Percentiles rank a stretch among this genome's conserved stretches.
Evolutionary conservation across 768 basidiomycete genomes (phyloP).

Genomic region (Calocybe indica): DNA sequence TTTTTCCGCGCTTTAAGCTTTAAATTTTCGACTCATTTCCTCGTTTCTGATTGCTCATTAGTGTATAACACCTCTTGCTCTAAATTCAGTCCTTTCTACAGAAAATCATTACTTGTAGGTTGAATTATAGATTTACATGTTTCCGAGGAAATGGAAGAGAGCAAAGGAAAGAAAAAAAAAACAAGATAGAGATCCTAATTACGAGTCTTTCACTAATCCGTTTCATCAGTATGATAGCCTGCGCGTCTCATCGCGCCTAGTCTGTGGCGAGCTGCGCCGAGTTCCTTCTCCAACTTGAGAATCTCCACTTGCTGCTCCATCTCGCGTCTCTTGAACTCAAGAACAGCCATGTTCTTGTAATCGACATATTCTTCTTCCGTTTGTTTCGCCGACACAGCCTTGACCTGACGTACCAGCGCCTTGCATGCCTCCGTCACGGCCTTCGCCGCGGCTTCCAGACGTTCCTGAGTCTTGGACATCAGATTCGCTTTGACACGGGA

Average conservation of each 20-base stretch:
- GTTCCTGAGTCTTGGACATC: conserved; percentile 98
- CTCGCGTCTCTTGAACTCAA: conserved; percentile 96
- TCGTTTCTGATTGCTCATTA: no score
- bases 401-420: conserved; percentile 94
- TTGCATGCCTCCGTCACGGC: conserved; percentile 97
- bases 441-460: conserved; percentile 92
- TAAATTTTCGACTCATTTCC: no score
- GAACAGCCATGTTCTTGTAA: conserved; percentile 86
- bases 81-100: no score
- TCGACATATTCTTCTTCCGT: conserved; percentile 73
- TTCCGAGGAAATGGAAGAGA: no score
- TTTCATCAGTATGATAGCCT: conserved; percentile 86
- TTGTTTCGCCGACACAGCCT: conserved; percentile 86
- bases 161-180: conserved; percentile 5
- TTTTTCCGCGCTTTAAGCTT: not conserved
- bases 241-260: conserved; percentile 84
- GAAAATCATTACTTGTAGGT: no score
- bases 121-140: no score
- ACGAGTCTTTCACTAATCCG: conserved; percentile 36
- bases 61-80: no score
- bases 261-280: conserved; percentile 79
- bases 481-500: conserved; percentile 97
- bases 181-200: no score
- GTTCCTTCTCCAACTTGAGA: conserved; percentile 90
- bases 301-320: conserved; percentile 99